Conservation (phyloP, 2,329 filamentous ascomycete species). For the Colletotrichum melonis region DNA sequence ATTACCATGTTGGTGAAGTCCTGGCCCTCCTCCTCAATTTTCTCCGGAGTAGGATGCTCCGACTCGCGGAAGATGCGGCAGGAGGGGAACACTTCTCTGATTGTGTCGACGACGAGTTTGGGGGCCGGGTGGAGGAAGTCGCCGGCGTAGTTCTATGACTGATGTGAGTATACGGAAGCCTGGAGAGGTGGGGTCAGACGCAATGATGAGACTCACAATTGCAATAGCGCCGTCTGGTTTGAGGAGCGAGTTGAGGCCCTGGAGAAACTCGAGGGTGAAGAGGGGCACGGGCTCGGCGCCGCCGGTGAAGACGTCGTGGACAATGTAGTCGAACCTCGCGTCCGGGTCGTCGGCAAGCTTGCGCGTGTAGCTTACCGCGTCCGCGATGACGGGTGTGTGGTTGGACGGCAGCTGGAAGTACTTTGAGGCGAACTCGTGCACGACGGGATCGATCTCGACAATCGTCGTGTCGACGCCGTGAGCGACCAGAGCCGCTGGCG, state of each 20-base stretch:
- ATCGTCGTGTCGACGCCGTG: constrained; percentile 94
- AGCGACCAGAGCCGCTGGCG: constrained; percentile 84
- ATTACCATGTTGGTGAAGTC: constrained; percentile 98
- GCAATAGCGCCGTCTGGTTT: constrained; percentile 85
- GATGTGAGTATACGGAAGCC: constrained; percentile 33
- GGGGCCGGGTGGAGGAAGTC: constrained; percentile 84
- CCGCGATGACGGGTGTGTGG: constrained; percentile 82
- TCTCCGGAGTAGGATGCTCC: constrained; percentile 59
- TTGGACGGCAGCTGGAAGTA: constrained; percentile 86
- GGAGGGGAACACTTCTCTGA: constrained; percentile 83
- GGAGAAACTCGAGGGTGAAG: constrained; percentile 88
- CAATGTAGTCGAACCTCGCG: constrained; percentile 84
- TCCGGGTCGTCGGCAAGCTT: constrained; percentile 54
- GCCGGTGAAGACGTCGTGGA: constrained; percentile 98
- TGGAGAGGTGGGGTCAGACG: no score
- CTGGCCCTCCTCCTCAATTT: constrained; percentile 58
- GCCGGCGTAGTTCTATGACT: constrained; percentile 86
- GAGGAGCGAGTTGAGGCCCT: constrained; percentile 76
- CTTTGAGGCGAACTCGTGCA: constrained; percentile 83
- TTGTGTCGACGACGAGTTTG: constrained; percentile 83
- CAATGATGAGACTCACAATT: constrained; percentile 69
- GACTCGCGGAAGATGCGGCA: constrained; percentile 93
- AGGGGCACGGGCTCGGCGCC: constrained; percentile 90
- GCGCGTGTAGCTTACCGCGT: constrained; percentile 79
- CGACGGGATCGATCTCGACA: constrained; percentile 92